Conservation (phyloP, 495 filamentous ascomycete species). For the Penicillium paradoxum region DNA sequence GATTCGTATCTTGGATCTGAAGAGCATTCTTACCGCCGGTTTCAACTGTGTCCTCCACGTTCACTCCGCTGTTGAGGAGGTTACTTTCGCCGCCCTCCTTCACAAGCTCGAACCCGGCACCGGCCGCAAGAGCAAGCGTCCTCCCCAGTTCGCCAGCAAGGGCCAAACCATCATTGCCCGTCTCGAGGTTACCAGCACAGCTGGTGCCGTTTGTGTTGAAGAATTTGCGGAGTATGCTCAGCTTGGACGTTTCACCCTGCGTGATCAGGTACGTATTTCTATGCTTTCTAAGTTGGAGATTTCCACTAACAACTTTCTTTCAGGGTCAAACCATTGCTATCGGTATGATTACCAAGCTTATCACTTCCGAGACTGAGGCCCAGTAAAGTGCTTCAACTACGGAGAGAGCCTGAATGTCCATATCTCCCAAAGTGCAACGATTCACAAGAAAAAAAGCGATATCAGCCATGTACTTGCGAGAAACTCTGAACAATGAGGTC, state of each 20-base stretch:
- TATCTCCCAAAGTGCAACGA: constrained; percentile 10
- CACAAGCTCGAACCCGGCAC: constrained; percentile 98
- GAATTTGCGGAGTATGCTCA: constrained; percentile 90
- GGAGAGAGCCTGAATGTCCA: constrained; percentile 11
- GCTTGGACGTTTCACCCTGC: constrained; percentile 88
- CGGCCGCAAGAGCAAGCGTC: constrained; percentile 84
- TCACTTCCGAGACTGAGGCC: constrained; percentile 40
- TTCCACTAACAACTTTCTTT: constrained; percentile 10
- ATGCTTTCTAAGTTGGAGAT: constrained; percentile 8
- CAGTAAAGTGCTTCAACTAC: constrained; percentile 14
- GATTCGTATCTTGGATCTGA: constrained; percentile 91
- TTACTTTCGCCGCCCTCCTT: constrained; percentile 78
- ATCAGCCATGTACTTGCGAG: neutral
- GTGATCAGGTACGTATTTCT: constrained; percentile 69
- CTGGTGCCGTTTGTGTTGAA: constrained; percentile 86
- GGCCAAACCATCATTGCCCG: constrained; percentile 92
- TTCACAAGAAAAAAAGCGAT: constrained; percentile 12
- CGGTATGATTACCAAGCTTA: constrained; percentile 89
- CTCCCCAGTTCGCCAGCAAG: constrained; percentile 86
- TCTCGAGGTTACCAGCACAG: constrained; percentile 76
- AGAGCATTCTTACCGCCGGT: constrained; percentile 83
- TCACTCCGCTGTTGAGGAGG: constrained; percentile 90
- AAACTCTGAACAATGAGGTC: constrained; percentile 15
- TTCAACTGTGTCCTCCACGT: constrained; percentile 91
- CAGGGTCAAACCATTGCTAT: constrained; percentile 96